Evolutionary conservation across 257 asterid genomes (phyloP), one percentile per base, ranked within the genome.

Genomic region (Ballota nigra): DNA sequence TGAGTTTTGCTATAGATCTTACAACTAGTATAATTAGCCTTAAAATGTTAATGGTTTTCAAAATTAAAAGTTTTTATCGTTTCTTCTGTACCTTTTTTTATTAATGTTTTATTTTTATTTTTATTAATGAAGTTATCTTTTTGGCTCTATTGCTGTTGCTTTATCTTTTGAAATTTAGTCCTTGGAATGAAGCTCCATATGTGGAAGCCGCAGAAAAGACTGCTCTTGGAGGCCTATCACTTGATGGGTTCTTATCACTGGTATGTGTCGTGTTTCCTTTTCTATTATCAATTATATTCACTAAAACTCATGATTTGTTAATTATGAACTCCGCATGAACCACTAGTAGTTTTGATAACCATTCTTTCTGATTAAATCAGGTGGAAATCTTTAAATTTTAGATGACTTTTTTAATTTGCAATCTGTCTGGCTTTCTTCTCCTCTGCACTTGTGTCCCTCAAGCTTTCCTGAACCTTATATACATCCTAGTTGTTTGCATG

Each of bases 111-210:
- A n/a, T n/a, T n/a, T n/a, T n/a, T n/a, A n/a, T 56, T 31, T 60
- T 72, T 16, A 51, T 29, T 70, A 13, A 60, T 71, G 34, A 1
- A 38, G 70, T 66, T 68, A 18, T 51, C 51, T 33, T 12, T 31
- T 23, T 34, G 2, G 8, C 53, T 71, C 40, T 58, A 34, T 70
- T 75, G 45, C 68, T 58, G 36, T 77, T 43, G 26, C 18, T n/a
- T 52, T 9, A 63, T 61, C 68, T 56, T 63, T 68, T 76, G 67
- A 29, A 80, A 49, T 68, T 59, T 85, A 94, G 97, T 77, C 99
- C 97, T 23, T 94, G 96, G 95, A 85, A 64, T 79, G 96, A 84
- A 83, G 90, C 92, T 68, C 99, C 96, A 63, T 92, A 89, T 58
- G 87, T 75, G 77, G 91, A 92, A 53, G 95, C 97, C 45, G 93